Evolutionary conservation across 768 basidiomycete genomes (phyloP).

Genomic region (Saitozyma podzolica): DNA sequence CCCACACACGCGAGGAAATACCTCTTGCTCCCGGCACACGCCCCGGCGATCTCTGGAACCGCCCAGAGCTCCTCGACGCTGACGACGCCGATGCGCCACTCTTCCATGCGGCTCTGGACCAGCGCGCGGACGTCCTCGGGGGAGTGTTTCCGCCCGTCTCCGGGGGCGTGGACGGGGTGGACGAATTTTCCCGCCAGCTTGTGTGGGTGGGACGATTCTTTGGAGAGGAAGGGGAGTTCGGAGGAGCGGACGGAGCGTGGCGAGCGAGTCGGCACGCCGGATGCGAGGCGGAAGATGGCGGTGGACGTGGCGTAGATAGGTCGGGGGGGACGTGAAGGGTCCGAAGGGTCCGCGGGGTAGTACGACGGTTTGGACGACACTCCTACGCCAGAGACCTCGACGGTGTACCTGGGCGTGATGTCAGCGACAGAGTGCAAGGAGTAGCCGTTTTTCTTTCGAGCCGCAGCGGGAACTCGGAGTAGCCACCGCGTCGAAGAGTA

Average conservation of each 20-base stretch:
- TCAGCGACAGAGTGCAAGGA: too few species aligned
- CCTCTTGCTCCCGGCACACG: conserved; percentile 43
- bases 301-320: conserved; percentile 51
- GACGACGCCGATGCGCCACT: conserved; percentile 41
- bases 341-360: conserved; percentile 24
- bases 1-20: conserved; percentile 41
- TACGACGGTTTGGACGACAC: conserved; percentile 44
- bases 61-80: conserved; percentile 46
- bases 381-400: conserved; percentile 47
- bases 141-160: conserved; percentile 10
- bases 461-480: too few species aligned
- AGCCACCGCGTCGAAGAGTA: too few species aligned
- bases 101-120: conserved; percentile 27
- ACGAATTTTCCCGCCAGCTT: conserved; percentile 29
- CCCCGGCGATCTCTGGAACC: conserved; percentile 23
- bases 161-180: conserved; percentile 22
- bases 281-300: conserved; percentile 48
- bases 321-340: conserved; percentile 27
- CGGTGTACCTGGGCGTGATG: conserved; percentile 37
- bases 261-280: conserved; percentile 39
- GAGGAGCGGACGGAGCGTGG: conserved; percentile 47
- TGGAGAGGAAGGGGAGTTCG: conserved; percentile 48
- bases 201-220: conserved; percentile 42
- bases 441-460: too few species aligned
- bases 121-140: conserved; percentile 22